These are phyloP conservation scores for Lasiodiplodia sp. DNA, from an alignment of 2,329 filamentous ascomycete genomes.

Conservation along the genomic window DNA sequence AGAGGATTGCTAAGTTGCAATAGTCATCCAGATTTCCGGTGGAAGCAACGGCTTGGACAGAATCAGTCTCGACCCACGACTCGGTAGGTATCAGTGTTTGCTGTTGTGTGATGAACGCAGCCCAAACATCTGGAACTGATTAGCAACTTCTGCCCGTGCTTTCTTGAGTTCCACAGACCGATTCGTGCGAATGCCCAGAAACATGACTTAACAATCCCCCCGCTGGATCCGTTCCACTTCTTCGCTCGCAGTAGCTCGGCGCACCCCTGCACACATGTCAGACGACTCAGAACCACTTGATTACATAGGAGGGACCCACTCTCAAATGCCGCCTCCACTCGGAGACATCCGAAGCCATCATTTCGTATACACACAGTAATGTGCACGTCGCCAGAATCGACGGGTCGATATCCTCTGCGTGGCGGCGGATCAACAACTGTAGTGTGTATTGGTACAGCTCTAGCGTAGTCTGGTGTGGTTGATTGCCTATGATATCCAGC, in stretches of 20 bases:
- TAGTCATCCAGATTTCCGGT: conserved; percentile 2
- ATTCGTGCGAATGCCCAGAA: conserved; percentile 24
- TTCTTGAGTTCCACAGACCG: neutral
- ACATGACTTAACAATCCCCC: neutral
- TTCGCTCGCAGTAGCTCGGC: conserved; percentile 1
- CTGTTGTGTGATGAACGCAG: conserved; percentile 4
- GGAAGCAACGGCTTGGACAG: neutral
- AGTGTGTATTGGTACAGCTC: conserved; percentile 18
- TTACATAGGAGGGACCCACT: no score
- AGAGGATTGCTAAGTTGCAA: conserved; percentile 6
- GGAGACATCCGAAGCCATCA: neutral
- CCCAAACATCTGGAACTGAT: conserved; percentile 4
- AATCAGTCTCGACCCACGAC: neutral
- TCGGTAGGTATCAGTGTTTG: conserved; percentile 11
- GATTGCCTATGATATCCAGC: neutral
- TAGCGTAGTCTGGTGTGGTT: neutral
- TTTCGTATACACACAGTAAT: conserved; percentile 13
- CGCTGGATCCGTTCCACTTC: neutral
- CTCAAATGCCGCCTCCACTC: conserved; percentile 13
- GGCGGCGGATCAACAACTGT: neutral
- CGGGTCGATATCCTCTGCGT: neutral
- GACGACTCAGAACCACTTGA: no score
- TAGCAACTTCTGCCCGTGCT: neutral
- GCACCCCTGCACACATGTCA: neutral
- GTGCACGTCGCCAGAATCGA: conserved; percentile 3